Base-by-base conservation (phyloP, 495 filamentous ascomycete genomes). In the Halenospora varia region DNA sequence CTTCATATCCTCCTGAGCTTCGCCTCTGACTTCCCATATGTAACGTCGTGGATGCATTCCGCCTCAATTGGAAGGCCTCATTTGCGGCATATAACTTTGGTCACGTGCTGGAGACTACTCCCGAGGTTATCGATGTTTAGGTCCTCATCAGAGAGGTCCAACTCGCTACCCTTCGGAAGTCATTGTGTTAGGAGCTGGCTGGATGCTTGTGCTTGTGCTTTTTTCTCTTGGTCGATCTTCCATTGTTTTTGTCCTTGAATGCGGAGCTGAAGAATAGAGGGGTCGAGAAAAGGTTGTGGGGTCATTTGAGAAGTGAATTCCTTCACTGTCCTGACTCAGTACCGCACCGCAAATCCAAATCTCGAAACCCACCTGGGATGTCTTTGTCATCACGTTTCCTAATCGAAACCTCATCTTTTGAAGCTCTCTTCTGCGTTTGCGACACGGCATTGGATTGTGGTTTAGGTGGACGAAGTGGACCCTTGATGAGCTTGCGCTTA, bases 211-310 rank as follows among this genome's bases (percentile, higher is more conserved):
- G 20, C 46, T 46, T 50, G 49, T 44, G 17, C 40, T 15, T 20
- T 42, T 23, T 53, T 25, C 42, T 51, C 40, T 23, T 64, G 50
- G 10, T 61, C 51, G 42, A 46, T 49, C 19, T 56, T 41, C 52
- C 48, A 54, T 48, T 62, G 41, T 29, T 56, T 59, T 10, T 47
- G 40, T 4, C 25, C 48, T 60, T 59, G 46, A 10, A 62, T 42
- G 25, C 56, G 47, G 2, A 56, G 62, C 57, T 70, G 61, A 40
- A 76, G 49, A 53, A 69, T 64, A 0, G 68, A 64, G 8, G 72
- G 72, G 56, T 76, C 68, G 46, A 76, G 63, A 51, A 76, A 74
- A 11, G 73, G 72, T 49, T 74, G 70, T 25, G 70, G 66, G 29
- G 68, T 62, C 11, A 65, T 65, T 17, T 56, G 67, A 42, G 71